These are phyloP conservation scores for Leptomonas pyrrhocoris DNA, from an alignment of 208 protist species.

Conservation along the genomic window DNA sequence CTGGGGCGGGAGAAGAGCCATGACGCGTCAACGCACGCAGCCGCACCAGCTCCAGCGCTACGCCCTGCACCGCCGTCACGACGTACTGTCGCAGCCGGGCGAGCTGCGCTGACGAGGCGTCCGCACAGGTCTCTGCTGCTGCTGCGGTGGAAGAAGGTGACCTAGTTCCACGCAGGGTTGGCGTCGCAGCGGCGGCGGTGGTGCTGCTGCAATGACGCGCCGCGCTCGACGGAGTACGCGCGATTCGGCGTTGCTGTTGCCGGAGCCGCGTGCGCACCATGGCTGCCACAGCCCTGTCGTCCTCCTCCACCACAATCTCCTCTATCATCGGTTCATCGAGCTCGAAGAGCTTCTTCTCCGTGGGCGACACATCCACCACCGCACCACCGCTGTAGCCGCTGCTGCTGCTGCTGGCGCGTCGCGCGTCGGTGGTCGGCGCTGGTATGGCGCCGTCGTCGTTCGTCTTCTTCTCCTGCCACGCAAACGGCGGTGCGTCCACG, in stretches of 20 bases:
- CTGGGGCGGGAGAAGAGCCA: background rate
- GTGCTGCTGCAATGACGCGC: background rate
- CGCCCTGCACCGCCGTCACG: slow-evolving; percentile 19
- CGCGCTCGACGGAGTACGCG: background rate
- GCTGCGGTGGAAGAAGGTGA: background rate
- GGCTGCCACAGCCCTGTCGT: background rate
- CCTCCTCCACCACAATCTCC: slow-evolving; percentile 15
- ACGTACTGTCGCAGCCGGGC: slow-evolving; percentile 26
- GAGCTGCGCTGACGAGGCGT: slow-evolving; percentile 4
- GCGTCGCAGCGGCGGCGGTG: background rate
- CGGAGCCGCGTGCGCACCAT: background rate
- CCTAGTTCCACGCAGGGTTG: background rate
- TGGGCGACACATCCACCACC: background rate
- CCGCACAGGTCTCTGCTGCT: background rate
- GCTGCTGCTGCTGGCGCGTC: no score
- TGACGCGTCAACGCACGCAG: slow-evolving; percentile 1
- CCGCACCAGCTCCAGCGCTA: slow-evolving; percentile 20
- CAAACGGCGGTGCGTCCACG: background rate
- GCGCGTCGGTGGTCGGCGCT: no score
- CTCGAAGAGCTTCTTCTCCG: slow-evolving; percentile 31
- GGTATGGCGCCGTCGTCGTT: background rate
- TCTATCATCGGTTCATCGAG: slow-evolving; percentile 24
- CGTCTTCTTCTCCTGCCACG: background rate
- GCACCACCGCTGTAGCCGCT: no score
- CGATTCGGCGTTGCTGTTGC: background rate